Evolutionary conservation across 345 rosid species (phyloP).

Genomic region (Corymbia maculata): DNA sequence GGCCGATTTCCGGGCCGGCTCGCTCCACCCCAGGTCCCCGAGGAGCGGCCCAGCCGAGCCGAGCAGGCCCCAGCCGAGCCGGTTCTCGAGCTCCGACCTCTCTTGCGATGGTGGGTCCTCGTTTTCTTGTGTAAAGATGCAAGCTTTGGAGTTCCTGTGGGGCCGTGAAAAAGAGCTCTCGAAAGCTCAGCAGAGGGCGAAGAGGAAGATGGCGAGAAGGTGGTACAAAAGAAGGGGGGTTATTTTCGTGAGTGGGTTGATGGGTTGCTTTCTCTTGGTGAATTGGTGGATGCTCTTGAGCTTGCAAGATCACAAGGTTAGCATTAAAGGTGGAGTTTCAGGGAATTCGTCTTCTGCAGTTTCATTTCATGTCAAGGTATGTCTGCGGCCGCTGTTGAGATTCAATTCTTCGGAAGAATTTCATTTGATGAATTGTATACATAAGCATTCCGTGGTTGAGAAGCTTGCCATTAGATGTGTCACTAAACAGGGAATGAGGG

Average conservation of each 20-base stretch:
- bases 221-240: constrained; percentile 42
- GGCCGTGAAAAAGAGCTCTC: background rate
- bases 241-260: constrained; percentile 30
- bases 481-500: background rate
- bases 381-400: background rate
- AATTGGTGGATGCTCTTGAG: constrained; percentile 70
- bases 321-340: constrained; percentile 14
- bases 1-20: background rate
- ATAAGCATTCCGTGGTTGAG: background rate
- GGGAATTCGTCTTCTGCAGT: constrained; percentile 21
- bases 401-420: background rate
- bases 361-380: constrained; percentile 39
- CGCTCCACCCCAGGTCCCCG: constrained; percentile 1
- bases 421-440: background rate
- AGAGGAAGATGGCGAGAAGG: constrained; percentile 31
- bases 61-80: constrained; percentile 7
- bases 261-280: constrained; percentile 56
- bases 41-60: background rate
- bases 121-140: background rate
- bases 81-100: constrained; percentile 22
- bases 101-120: background rate
- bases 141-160: background rate
- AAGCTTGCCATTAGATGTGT: background rate
- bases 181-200: constrained; percentile 7
- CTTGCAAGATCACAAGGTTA: constrained; percentile 41